A percentile compares a stretch with the other conserved stretches of the same genome.
Evolutionary conservation across 2,329 filamentous ascomycete genomes (phyloP).

Genomic region (Tolypocladium amazonense): DNA sequence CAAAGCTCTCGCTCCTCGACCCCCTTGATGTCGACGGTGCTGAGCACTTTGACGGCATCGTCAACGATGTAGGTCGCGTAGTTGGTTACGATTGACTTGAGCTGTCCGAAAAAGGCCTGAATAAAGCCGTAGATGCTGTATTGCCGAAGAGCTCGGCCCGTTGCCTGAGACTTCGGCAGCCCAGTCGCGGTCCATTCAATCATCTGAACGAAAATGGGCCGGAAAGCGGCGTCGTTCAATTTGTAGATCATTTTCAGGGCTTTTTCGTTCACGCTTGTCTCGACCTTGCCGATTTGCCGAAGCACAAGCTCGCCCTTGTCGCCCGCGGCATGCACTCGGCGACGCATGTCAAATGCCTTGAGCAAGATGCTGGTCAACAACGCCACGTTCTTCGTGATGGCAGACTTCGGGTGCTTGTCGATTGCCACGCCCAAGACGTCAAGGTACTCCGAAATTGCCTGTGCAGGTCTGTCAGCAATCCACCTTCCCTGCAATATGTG

Average conservation of each 20-base stretch:
- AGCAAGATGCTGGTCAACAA: conserved; percentile 57
- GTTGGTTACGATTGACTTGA: conserved; percentile 89
- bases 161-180: conserved; percentile 49
- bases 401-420: conserved; percentile 66
- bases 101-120: conserved; percentile 65
- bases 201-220: conserved; percentile 80
- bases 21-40: conserved; percentile 33
- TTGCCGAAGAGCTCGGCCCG: conserved; percentile 50
- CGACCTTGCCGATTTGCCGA: conserved; percentile 46
- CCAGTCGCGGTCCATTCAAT: conserved; percentile 65
- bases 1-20: conserved; percentile 50
- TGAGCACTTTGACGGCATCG: conserved; percentile 55
- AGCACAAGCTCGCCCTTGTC: conserved; percentile 31
- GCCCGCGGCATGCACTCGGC: conserved; percentile 38
- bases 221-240: conserved; percentile 87
- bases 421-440: conserved; percentile 60
- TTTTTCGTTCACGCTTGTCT: conserved; percentile 56
- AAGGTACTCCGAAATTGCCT: conserved; percentile 60
- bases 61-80: conserved; percentile 83
- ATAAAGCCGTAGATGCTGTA: conserved; percentile 77
- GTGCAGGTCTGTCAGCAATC: conserved; percentile 17
- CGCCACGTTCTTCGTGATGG: conserved; percentile 64
- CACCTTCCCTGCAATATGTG: neutral
- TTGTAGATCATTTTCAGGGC: conserved; percentile 90
- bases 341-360: conserved; percentile 53